Evolutionary conservation across 176 grass and related monocot species (phyloP).

Genomic region (Oryza rufipogon): DNA sequence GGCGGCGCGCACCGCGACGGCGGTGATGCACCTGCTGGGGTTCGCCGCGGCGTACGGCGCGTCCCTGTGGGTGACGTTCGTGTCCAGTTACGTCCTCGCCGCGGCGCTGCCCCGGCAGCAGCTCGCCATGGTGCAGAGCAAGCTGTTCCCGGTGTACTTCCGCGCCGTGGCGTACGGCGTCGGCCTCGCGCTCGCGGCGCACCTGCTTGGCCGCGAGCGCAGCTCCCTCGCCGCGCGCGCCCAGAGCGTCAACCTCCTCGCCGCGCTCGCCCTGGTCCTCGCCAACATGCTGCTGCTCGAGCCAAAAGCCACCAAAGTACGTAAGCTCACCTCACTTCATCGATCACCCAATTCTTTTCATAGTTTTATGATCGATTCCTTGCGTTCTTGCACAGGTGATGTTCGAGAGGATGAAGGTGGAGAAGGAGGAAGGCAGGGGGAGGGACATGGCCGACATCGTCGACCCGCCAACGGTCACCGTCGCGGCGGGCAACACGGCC

Average conservation of each 20-base stretch:
- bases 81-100: constrained; percentile 71
- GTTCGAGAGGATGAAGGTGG: constrained; percentile 85
- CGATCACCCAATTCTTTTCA: background rate
- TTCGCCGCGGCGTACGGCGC: constrained; percentile 68
- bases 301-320: constrained; percentile 80
- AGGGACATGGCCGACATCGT: constrained; percentile 63
- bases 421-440: constrained; percentile 93
- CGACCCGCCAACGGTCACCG: constrained; percentile 22
- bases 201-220: constrained; percentile 56
- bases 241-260: constrained; percentile 69
- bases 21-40: constrained; percentile 63
- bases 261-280: constrained; percentile 51
- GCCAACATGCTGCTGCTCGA: constrained; percentile 72
- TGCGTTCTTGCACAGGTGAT: constrained; percentile 45
- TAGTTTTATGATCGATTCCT: background rate
- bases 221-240: constrained; percentile 41
- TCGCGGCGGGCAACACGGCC: background rate
- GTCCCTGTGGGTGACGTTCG: constrained; percentile 85
- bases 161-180: constrained; percentile 59
- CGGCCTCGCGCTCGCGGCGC: constrained; percentile 49
- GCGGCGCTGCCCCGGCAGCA: constrained; percentile 64
- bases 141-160: constrained; percentile 92
- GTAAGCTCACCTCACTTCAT: background rate
- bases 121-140: constrained; percentile 88
- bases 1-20: constrained; percentile 41